These are phyloP conservation scores for Blastocystis sp. DNA, from an alignment of 352 stramenopile genomes.

Conservation along the genomic window DNA sequence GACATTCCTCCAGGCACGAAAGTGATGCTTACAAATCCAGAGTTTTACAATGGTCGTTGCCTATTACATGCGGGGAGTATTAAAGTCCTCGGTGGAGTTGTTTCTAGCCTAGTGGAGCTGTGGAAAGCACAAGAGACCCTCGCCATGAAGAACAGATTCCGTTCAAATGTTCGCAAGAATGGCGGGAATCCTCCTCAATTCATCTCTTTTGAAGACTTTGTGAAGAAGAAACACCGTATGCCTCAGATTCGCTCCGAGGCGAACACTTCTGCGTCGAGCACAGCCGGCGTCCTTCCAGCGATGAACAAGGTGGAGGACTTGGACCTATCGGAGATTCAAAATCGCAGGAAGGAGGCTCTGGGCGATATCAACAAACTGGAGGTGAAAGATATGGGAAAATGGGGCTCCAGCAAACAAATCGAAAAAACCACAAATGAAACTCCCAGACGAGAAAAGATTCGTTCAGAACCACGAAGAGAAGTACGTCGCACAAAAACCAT, in stretches of 20 bases:
- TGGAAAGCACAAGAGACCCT: slow-evolving; percentile 49
- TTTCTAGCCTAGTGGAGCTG: neutral
- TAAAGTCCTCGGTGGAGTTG: slow-evolving; percentile 10
- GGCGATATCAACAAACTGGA: neutral
- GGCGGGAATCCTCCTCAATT: slow-evolving; percentile 27
- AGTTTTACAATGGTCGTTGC: slow-evolving; percentile 17
- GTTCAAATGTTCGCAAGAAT: neutral
- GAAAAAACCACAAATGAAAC: neutral
- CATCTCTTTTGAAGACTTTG: slow-evolving; percentile 43
- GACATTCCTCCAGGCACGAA: slow-evolving; percentile 32
- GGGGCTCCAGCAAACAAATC: slow-evolving; percentile 3
- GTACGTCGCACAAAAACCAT: neutral
- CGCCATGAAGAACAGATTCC: slow-evolving; percentile 29
- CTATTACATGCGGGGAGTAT: neutral
- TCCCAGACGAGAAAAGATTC: neutral
- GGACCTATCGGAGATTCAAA: slow-evolving; percentile 15
- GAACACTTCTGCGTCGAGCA: neutral
- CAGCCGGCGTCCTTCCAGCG: neutral
- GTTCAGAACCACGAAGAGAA: neutral
- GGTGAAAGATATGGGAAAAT: slow-evolving; percentile 15
- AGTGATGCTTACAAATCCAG: neutral
- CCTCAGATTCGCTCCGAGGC: neutral
- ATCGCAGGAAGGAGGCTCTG: neutral
- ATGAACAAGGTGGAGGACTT: slow-evolving; percentile 29
- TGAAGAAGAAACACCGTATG: slow-evolving; percentile 7